phyloP scores from a whole-genome alignment of 805 yeast species.

The Peterozyma xylosa region DNA sequence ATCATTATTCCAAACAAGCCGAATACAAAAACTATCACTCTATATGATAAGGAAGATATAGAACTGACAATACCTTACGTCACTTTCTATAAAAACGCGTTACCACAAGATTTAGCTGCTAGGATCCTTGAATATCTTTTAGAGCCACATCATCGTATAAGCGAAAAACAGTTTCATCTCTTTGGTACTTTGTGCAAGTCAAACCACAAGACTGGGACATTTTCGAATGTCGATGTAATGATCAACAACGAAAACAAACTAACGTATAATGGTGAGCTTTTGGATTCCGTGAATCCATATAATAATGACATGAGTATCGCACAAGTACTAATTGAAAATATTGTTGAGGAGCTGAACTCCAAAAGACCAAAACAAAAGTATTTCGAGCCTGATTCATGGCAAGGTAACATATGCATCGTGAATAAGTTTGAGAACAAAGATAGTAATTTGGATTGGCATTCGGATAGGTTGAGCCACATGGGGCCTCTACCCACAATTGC shows the following conservation, averaged over 20 bases:
- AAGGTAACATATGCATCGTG: slow-evolving; percentile 43
- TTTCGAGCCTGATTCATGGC: slow-evolving; percentile 38
- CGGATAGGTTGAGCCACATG: slow-evolving; percentile 62
- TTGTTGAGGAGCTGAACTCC: slow-evolving; percentile 26
- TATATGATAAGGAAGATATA: slow-evolving; percentile 47
- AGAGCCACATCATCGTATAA: slow-evolving; percentile 31
- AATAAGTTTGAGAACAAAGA: slow-evolving; percentile 45
- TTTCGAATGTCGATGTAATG: slow-evolving; percentile 14
- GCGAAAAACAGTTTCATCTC: slow-evolving; percentile 42
- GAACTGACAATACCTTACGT: slow-evolving; percentile 42
- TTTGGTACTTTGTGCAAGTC: slow-evolving; percentile 58
- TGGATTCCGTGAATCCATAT: slow-evolving; percentile 23
- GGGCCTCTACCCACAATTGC: slow-evolving; percentile 70
- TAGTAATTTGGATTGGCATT: slow-evolving; percentile 64
- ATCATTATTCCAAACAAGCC: slow-evolving; percentile 2
- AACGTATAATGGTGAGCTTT: slow-evolving; percentile 36
- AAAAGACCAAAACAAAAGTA: slow-evolving; percentile 25
- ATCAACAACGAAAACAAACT: slow-evolving; percentile 12
- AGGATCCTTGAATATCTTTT: slow-evolving; percentile 33
- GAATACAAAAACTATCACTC: slow-evolving; percentile 13
- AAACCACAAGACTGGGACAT: slow-evolving; percentile 41
- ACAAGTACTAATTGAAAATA: slow-evolving; percentile 28
- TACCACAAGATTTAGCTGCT: slow-evolving; percentile 44
- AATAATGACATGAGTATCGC: slow-evolving; percentile 32
- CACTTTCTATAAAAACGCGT: slow-evolving; percentile 39